Conservation (phyloP, 2,329 filamentous ascomycete genomes). For the Xylariaceae sp. region DNA sequence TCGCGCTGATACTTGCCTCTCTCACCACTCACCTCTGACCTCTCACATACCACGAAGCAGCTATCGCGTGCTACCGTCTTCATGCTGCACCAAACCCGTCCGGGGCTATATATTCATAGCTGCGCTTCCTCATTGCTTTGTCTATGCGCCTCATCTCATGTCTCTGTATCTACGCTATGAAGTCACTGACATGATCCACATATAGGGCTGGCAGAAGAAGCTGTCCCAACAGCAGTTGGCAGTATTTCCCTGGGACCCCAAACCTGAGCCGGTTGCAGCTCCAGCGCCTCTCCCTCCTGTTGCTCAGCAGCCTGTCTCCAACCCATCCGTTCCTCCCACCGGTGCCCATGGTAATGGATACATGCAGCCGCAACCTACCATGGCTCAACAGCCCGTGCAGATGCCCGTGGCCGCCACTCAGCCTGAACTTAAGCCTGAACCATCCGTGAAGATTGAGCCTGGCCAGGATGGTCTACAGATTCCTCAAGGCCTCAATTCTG, state of each 20-base stretch:
- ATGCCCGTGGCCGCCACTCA: slow-evolving; percentile 25
- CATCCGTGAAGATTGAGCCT: slow-evolving; percentile 48
- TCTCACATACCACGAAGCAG: too few species aligned
- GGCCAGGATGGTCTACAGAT: slow-evolving; percentile 33
- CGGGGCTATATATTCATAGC: too few species aligned
- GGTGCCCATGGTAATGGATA: slow-evolving; percentile 29
- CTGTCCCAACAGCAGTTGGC: slow-evolving; percentile 82
- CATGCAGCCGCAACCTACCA: slow-evolving; percentile 26
- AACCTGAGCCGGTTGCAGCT: slow-evolving; percentile 59
- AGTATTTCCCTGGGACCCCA: slow-evolving; percentile 92
- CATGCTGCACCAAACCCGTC: too few species aligned
- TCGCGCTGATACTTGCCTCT: too few species aligned
- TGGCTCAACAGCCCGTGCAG: slow-evolving; percentile 21
- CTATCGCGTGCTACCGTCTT: too few species aligned
- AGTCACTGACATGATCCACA: slow-evolving; percentile 16
- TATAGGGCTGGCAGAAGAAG: slow-evolving; percentile 90
- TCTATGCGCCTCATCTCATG: too few species aligned
- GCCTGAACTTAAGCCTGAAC: slow-evolving; percentile 45
- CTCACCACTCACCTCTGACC: too few species aligned
- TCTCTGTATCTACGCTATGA: neutral
- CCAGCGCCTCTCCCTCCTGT: slow-evolving; percentile 36
- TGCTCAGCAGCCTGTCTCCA: slow-evolving; percentile 22
- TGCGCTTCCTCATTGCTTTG: too few species aligned
- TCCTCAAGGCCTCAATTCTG: slow-evolving; percentile 9
- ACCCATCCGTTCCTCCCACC: slow-evolving; percentile 19